These are phyloP conservation scores for Nemania diffusa DNA, from an alignment of 2,329 filamentous ascomycete species.

Conservation along the genomic window DNA sequence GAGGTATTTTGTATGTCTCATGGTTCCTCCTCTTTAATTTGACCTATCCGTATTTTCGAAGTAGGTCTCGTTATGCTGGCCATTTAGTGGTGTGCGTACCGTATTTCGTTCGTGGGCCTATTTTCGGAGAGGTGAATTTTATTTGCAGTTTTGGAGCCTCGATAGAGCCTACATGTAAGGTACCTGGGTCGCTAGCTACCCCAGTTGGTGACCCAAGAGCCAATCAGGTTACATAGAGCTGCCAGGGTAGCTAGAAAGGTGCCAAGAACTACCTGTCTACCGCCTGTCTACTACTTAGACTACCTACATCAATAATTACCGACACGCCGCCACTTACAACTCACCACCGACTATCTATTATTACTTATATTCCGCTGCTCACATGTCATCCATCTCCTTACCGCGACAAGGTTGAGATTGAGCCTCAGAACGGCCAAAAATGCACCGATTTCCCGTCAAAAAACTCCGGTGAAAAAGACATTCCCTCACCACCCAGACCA, in stretches of 20 bases:
- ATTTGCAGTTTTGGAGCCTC: not conserved
- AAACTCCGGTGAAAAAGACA: conserved; percentile 10
- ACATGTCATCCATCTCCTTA: not conserved
- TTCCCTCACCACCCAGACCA: not conserved
- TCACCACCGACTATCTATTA: not conserved
- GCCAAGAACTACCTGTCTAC: conserved; percentile 19
- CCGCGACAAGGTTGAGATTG: not conserved
- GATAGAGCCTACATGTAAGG: no score
- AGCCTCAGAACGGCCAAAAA: conserved; percentile 1
- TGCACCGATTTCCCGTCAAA: not conserved
- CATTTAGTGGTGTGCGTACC: not conserved
- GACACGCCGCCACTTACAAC: not conserved
- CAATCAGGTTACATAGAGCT: conserved; percentile 33
- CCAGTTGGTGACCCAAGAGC: no score
- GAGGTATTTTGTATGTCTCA: conserved; percentile 44
- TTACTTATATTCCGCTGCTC: not conserved
- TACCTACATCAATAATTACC: not conserved
- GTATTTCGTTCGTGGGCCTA: not conserved
- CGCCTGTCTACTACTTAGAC: not conserved
- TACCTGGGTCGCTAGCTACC: no score
- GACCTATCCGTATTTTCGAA: not conserved
- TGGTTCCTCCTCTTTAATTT: conserved; percentile 18
- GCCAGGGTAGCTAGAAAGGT: not conserved
- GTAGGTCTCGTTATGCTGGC: not conserved
- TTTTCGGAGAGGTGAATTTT: not conserved